Evolutionary conservation across 139 green algal genomes (phyloP), one percentile per base, ranked within the genome.

Genomic region (Asterochloris erici): DNA sequence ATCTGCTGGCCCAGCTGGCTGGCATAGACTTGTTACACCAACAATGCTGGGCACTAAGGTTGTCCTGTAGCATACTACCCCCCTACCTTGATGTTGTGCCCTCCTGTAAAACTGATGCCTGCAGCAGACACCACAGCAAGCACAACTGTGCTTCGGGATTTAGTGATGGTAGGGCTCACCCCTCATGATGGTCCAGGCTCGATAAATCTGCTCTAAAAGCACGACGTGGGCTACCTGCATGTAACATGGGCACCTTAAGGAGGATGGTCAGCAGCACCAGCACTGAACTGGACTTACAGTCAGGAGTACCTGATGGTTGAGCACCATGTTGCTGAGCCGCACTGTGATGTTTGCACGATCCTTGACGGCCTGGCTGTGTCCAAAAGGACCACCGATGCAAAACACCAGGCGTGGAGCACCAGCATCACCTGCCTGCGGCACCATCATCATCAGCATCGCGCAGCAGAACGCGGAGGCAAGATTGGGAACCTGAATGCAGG

Each of bases 191-290:
- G 91, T 96, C 88, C 88, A 95, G 0, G 79, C 89, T 14, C 93
- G 85, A 84, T 98, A 98, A 17, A 98, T 81, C 86, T 98, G 93
- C 89, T 98, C 95, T 60, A 95, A 16, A 12, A 97, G 84, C 29
- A 98, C 89, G 10, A 98, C 73, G 10, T 91, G 86, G 0, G 95
- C 95, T n/a, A 98, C 89, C 89, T 93, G 86, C 21, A 54, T n/a
- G 14, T 28, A 47, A 61, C 19, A 63, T 24, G 47, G 38, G 38
- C 38, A 54, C 17, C 29, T 28, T 27, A 73, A 0, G 29, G 64
- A 27, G 38, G 0, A 16, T 62, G 0, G 21, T 21, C 66, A 4
- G 21, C 66, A 26, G 66, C 19, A 26, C 4, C 66, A 26, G 17
- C 21, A 24, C 66, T 71, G 66, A 4, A 26, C 6, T 71, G 19